Evolutionary conservation across 768 basidiomycete genomes (phyloP).

Genomic region (Tubosaeta sp.): DNA sequence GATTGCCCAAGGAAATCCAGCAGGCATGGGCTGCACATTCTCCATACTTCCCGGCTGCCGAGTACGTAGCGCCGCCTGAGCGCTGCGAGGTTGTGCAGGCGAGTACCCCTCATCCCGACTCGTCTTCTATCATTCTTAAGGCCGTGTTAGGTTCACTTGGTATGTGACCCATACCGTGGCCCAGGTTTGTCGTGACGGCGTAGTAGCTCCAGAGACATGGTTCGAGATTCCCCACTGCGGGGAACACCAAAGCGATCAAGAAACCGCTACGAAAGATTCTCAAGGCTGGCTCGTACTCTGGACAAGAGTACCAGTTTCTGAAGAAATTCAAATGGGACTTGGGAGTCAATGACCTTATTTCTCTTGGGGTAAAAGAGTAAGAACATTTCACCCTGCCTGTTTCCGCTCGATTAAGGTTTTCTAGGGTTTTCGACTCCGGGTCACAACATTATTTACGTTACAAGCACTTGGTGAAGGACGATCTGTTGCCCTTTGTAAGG

Average conservation of each 20-base stretch:
- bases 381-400: slow-evolving; percentile 15
- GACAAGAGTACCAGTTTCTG: slow-evolving; percentile 53
- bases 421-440: slow-evolving; percentile 51
- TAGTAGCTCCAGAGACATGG: slow-evolving; percentile 76
- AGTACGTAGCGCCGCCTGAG: slow-evolving; percentile 44
- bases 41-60: slow-evolving; percentile 49
- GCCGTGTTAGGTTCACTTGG: slow-evolving; percentile 25
- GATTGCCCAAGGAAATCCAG: slow-evolving; percentile 21
- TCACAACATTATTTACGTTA: slow-evolving; percentile 52
- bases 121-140: not conserved
- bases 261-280: slow-evolving; percentile 52
- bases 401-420: not conserved
- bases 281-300: slow-evolving; percentile 40
- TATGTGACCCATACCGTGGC: slow-evolving; percentile 7
- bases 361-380: slow-evolving; percentile 63
- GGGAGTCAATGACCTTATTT: slow-evolving; percentile 55
- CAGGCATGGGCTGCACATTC: slow-evolving; percentile 58
- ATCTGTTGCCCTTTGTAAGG: slow-evolving; percentile 51
- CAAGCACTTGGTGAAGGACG: slow-evolving; percentile 37
- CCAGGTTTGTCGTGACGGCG: slow-evolving; percentile 3
- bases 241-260: slow-evolving; percentile 40
- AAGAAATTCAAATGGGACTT: slow-evolving; percentile 54
- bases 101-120: slow-evolving; percentile 2
- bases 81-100: slow-evolving; percentile 58
- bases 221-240: slow-evolving; percentile 66